Evolutionary conservation across 345 rosid species (phyloP), one percentile per base, ranked within the genome.

Genomic region (Sonneratia caseolaris): DNA sequence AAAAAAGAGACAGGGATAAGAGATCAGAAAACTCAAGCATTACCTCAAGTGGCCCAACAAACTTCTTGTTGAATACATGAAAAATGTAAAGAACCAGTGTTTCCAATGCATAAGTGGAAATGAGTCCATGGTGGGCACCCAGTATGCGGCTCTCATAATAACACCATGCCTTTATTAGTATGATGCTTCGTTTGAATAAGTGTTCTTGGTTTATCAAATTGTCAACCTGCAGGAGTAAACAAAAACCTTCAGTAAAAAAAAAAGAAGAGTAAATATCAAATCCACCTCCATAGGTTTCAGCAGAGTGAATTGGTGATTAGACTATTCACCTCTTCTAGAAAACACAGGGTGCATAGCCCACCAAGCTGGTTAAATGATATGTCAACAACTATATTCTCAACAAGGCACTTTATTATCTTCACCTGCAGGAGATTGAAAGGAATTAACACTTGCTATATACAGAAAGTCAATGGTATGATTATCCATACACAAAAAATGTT

Each of bases 101-200:
- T 81, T 96, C 99, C 71, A 96, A 74, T 35, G 98, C 99, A 84
- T 96, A 96, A 70, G 99, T 96, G 0, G 99, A 92, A 74, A 96
- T 96, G 76, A 96, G 88, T 68, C 99, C 99, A 76, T 96, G 99
- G 83, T 92, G 99, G 81, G 99, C 98, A 75, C 99, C 99, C 79
- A 96, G 75, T 80, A 92, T 92, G 66, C 99, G 98, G 81, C 99
- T 96, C 87, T 96, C 99, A 78, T 96, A 96, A 79, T 96, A 96
- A 87, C 99, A 96, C 99, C 99, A 96, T 11, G 98, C 98, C 78
- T 96, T 96, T 70, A 96, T 91, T 84, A 96, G 76, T 76, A 96
- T 92, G 74, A 92, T 92, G 82, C 99, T 96, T 70, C 94, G 87
- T 81, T 92, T 96, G 86, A 96, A 92, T 72, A 96, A 85, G 83